phyloP scores from a whole-genome alignment of 441 rosid genomes.

The Arabidopsis hybrid region DNA sequence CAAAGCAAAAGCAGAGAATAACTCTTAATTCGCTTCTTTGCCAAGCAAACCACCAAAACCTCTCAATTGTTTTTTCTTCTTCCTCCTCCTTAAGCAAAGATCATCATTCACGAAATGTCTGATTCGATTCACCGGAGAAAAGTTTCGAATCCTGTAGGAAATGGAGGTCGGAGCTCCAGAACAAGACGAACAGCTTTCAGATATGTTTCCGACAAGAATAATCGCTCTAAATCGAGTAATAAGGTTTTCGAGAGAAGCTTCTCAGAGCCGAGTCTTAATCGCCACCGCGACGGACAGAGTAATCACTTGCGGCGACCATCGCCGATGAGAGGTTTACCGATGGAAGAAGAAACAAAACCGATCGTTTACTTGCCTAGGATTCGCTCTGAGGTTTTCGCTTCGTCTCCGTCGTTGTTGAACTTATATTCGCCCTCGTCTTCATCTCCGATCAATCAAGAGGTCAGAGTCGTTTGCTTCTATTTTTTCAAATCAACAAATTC shows the following conservation, averaged over 20 bases:
- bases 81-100: slow-evolving; percentile 9
- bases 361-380: slow-evolving; percentile 32
- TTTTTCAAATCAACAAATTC: slow-evolving; percentile 17
- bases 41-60: slow-evolving; percentile 44
- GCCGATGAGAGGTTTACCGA: slow-evolving; percentile 18
- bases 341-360: slow-evolving; percentile 10
- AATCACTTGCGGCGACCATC: slow-evolving; percentile 28
- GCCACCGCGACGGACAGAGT: slow-evolving; percentile 34
- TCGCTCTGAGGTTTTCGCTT: slow-evolving; percentile 43
- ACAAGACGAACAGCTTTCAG: neutral
- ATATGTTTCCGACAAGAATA: slow-evolving; percentile 27
- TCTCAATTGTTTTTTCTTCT: slow-evolving; percentile 23
- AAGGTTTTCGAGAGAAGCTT: slow-evolving; percentile 40
- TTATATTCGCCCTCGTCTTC: slow-evolving; percentile 29
- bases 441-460: slow-evolving; percentile 41
- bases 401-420: slow-evolving; percentile 34
- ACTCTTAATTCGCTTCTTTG: slow-evolving; percentile 34
- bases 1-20: slow-evolving; percentile 33
- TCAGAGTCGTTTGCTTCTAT: slow-evolving; percentile 26
- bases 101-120: slow-evolving; percentile 24
- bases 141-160: slow-evolving; percentile 2
- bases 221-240: neutral
- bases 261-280: slow-evolving; percentile 40
- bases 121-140: slow-evolving; percentile 33
- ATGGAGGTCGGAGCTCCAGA: slow-evolving; percentile 22